phyloP scores from a whole-genome alignment of 805 yeast genomes.

The Ogataea trehalophila region DNA sequence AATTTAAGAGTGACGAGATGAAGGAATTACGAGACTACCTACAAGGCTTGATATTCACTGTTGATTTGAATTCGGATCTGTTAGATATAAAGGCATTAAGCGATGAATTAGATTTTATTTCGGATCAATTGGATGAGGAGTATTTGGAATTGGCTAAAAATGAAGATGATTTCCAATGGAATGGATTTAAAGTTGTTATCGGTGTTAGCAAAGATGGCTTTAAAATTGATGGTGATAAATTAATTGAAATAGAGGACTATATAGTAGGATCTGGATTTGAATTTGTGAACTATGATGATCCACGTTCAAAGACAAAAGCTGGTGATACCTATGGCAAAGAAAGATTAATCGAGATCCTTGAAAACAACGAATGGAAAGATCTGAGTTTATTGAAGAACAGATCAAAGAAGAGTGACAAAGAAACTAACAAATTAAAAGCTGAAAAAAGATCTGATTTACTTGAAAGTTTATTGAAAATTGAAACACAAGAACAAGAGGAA shows the following conservation, averaged over 20 bases:
- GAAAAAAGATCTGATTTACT: not conserved
- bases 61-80: conserved; percentile 21
- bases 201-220: conserved; percentile 18
- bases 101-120: conserved; percentile 16
- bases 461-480: not conserved
- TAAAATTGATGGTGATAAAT: conserved; percentile 2
- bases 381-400: conserved; percentile 9
- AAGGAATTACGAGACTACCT: conserved; percentile 41
- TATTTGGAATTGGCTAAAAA: conserved; percentile 14
- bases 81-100: conserved; percentile 10
- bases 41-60: conserved; percentile 41
- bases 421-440: too few species aligned
- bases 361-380: conserved; percentile 41
- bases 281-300: conserved; percentile 31
- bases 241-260: conserved; percentile 35
- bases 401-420: not conserved
- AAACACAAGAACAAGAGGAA: not conserved
- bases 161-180: conserved; percentile 24
- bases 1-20: conserved; percentile 34
- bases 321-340: conserved; percentile 36
- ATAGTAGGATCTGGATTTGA: conserved; percentile 38
- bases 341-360: conserved; percentile 36
- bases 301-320: conserved; percentile 31
- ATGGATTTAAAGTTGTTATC: conserved; percentile 34
- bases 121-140: conserved; percentile 19